Evolutionary conservation across 176 grass and related monocot genomes (phyloP), one percentile per base, ranked within the genome.

Genomic region (Bothriochloa decipiens): DNA sequence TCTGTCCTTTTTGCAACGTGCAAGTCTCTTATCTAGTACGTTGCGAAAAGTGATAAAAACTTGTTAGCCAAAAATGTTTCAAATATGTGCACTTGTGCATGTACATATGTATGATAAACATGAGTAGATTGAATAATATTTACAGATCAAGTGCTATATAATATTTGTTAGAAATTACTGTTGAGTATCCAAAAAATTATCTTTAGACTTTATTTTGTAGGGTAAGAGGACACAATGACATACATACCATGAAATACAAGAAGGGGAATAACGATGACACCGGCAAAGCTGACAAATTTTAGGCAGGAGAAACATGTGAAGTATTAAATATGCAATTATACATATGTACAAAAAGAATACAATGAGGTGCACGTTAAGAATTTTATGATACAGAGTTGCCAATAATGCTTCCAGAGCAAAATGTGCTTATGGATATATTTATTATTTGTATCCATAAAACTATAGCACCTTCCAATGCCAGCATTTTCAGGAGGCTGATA

Each of bases 11-110:
- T 75, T 16, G 96, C 91, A 84, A 98, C 52, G 64, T 98, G 75
- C 85, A 98, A 92, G 41, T 98, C 96, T 88, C 96, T 95, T 77
- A 98, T 92, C 96, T 98, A 63, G 66, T 95, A 62, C 29, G 60
- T 70, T 32, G 29, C 29, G 29, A 32, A 32, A 72, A 73, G 47
- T 45, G 33, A 77, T 26, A 62, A 25, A 62, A 25, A 62, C 23
- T 60, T 60, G 20, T 60, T 23, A 60, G 55, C 22, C 20, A 60
- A 60, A 60, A 60, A 60, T 60, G 55, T 60, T 60, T 23, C 55
- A 12, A 61, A 22, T 5, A 62, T 75, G 1, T 22, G 82, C 6
- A 70, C 50, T 14, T 49, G 43, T 46, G 12, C 0, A 46, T 14
- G 12, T 46, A 46, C 14, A 14, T 46, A 4, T 17, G 46, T 16